These are phyloP conservation scores for Phytophthora ramorum DNA, from an alignment of 352 stramenopile genomes.

Conservation along the genomic window DNA sequence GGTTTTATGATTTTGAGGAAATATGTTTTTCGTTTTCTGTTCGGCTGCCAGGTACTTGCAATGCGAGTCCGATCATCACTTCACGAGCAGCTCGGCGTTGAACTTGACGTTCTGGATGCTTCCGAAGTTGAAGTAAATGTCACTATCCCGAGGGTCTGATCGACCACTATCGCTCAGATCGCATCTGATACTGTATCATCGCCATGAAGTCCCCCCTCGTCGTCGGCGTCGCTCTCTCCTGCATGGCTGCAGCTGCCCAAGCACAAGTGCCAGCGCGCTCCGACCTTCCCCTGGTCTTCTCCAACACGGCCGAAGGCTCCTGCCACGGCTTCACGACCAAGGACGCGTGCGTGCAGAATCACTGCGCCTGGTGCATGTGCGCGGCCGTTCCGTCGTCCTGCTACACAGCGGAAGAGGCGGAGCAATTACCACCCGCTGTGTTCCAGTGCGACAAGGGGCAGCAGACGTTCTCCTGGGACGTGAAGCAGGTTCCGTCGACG, in stretches of 20 bases:
- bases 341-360: slow-evolving; percentile 53
- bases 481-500: slow-evolving; percentile 43
- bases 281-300: slow-evolving; percentile 40
- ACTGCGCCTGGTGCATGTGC: slow-evolving; percentile 81
- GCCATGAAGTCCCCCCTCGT: slow-evolving; percentile 7
- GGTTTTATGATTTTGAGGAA: too few species aligned
- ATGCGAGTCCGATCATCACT: too few species aligned
- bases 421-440: slow-evolving; percentile 68
- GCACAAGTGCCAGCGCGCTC: neutral
- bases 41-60: too few species aligned
- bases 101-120: too few species aligned
- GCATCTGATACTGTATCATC: neutral
- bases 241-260: neutral
- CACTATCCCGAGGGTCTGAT: too few species aligned
- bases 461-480: slow-evolving; percentile 35
- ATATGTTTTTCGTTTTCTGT: too few species aligned
- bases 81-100: too few species aligned
- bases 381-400: slow-evolving; percentile 83
- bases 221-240: neutral
- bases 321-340: slow-evolving; percentile 65
- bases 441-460: slow-evolving; percentile 72
- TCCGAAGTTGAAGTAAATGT: too few species aligned
- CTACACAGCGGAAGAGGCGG: slow-evolving; percentile 74
- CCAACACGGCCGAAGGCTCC: slow-evolving; percentile 28
- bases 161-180: neutral